phyloP scores from a whole-genome alignment of 345 rosid genomes.

The Gossypium herbaceum region DNA sequence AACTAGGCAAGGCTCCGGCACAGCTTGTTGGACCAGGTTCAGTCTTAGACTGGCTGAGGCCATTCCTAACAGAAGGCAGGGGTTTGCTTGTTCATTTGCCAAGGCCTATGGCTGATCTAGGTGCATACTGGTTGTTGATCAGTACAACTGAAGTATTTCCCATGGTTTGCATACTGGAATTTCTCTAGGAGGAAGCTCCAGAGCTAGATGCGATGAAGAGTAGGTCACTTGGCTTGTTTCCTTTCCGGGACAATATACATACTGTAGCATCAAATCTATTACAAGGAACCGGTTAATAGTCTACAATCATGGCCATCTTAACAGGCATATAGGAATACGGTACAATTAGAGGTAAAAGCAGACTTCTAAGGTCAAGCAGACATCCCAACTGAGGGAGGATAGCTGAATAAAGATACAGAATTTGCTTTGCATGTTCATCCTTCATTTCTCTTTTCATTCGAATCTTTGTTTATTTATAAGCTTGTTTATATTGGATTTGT shows the following conservation, averaged over 20 bases:
- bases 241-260: conserved; percentile 68
- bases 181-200: conserved; percentile 89
- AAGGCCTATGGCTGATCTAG: conserved; percentile 56
- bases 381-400: no score
- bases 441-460: no score
- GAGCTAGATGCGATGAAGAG: conserved; percentile 74
- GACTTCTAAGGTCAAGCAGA: no score
- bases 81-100: conserved; percentile 60
- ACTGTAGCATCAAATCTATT: conserved; percentile 17
- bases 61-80: conserved; percentile 40
- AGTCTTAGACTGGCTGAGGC: not conserved
- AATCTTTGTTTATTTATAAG: no score
- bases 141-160: conserved; percentile 87
- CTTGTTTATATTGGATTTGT: no score
- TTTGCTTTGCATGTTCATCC: no score
- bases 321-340: no score
- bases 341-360: no score
- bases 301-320: no score
- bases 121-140: conserved; percentile 75
- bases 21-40: not conserved
- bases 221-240: conserved; percentile 83
- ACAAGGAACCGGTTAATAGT: no score
- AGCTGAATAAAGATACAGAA: no score
- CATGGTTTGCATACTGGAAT: conserved; percentile 73
- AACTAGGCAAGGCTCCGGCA: not conserved